Evolutionary conservation across 805 yeast genomes (phyloP).

Genomic region (Tetrapisispora phaffii): DNA sequence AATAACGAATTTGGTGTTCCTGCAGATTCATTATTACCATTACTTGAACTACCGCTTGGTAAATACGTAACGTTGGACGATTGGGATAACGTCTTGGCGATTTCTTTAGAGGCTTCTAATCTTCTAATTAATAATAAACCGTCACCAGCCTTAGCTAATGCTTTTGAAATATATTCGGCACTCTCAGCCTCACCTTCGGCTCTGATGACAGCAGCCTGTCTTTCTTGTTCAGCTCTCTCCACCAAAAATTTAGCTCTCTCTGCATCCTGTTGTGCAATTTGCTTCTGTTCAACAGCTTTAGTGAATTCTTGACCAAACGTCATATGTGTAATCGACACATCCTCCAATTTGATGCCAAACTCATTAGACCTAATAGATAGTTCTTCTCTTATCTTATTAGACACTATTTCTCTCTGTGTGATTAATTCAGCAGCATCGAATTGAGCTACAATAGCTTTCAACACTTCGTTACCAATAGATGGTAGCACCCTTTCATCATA

Average conservation of each 20-base stretch:
- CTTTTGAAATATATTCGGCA: slow-evolving; percentile 89
- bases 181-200: slow-evolving; percentile 99
- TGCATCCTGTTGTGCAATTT: slow-evolving; percentile 98
- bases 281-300: slow-evolving; percentile 96
- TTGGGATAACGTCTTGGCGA: slow-evolving; percentile 75
- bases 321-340: slow-evolving; percentile 95
- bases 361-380: slow-evolving; percentile 73
- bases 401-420: slow-evolving; percentile 92
- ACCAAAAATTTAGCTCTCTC: slow-evolving; percentile 91
- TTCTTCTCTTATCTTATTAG: slow-evolving; percentile 80
- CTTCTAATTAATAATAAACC: slow-evolving; percentile 89
- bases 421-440: slow-evolving; percentile 94
- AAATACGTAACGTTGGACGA: slow-evolving; percentile 83
- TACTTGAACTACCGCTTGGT: slow-evolving; percentile 39
- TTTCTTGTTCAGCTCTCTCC: slow-evolving; percentile 94
- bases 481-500: slow-evolving; percentile 93
- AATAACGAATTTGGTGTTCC: slow-evolving; percentile 44
- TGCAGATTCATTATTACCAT: slow-evolving; percentile 28
- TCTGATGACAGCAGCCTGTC: slow-evolving; percentile 87
- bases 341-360: slow-evolving; percentile 86
- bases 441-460: slow-evolving; percentile 84
- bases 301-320: slow-evolving; percentile 95
- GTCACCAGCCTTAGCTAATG: slow-evolving; percentile 89
- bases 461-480: slow-evolving; percentile 83
- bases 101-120: slow-evolving; percentile 92